Evolutionary conservation across 371 early-diverging fungal species (phyloP).

Genomic region (Mortierella sp.): DNA sequence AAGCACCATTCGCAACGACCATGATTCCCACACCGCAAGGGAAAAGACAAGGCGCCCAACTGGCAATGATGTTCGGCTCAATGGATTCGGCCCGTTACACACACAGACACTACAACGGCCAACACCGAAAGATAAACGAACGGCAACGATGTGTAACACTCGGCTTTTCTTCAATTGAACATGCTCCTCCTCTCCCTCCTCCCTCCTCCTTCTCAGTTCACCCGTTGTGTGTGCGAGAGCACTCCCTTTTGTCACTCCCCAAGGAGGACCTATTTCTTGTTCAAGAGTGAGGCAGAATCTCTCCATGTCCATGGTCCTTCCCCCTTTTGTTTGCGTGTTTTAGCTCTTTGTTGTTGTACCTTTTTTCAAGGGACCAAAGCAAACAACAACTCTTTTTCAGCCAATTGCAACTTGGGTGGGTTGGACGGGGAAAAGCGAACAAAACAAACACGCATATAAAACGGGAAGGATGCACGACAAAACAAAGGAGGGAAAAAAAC

Average conservation of each 20-base stretch:
- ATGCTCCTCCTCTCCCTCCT: background rate
- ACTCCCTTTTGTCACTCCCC: background rate
- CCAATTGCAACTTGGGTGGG: background rate
- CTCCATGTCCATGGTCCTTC: background rate
- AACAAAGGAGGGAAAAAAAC: background rate
- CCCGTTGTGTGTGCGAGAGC: slow-evolving; percentile 3
- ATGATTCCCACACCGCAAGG: no score
- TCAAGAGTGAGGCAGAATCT: background rate
- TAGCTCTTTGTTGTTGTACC: background rate
- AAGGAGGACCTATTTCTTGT: background rate
- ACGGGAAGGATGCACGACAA: background rate
- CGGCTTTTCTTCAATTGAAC: background rate
- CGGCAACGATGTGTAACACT: background rate
- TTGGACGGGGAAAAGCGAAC: background rate
- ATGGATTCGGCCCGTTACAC: no score
- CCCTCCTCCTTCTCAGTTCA: background rate
- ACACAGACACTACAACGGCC: no score
- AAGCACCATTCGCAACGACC: no score
- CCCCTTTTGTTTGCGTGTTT: background rate
- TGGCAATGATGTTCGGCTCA: no score
- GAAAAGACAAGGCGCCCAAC: no score
- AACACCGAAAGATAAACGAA: no score
- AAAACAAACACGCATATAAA: background rate
- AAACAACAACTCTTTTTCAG: background rate
- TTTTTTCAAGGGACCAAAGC: background rate